phyloP scores from a whole-genome alignment of 257 asterid genomes.

The Scutellaria barbata region DNA sequence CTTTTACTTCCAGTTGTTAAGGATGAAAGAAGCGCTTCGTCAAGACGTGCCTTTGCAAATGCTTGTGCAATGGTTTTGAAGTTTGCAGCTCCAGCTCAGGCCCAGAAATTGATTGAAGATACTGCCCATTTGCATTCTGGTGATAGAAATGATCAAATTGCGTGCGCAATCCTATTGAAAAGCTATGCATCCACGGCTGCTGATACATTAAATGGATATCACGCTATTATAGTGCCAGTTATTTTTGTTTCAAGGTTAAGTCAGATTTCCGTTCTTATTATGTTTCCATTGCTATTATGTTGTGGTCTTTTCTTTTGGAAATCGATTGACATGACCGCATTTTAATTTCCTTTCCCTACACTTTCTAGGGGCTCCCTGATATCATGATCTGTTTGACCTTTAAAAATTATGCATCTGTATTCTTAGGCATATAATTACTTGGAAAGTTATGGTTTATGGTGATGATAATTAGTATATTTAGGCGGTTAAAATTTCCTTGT shows the following conservation, averaged over 20 bases:
- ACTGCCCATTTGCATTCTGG: conserved; percentile 85
- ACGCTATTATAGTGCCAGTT: conserved; percentile 77
- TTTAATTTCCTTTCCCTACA: conserved; percentile 6
- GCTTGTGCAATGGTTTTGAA: conserved; percentile 92
- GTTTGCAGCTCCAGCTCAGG: conserved; percentile 76
- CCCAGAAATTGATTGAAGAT: conserved; percentile 89
- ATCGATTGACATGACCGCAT: conserved; percentile 21
- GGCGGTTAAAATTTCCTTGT: neutral
- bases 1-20: conserved; percentile 84
- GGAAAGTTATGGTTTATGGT: conserved; percentile 16
- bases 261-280: conserved; percentile 31
- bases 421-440: conserved; percentile 2
- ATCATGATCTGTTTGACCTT: conserved; percentile 26
- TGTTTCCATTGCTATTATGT: conserved; percentile 23
- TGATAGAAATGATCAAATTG: conserved; percentile 79
- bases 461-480: neutral
- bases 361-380: conserved; percentile 5
- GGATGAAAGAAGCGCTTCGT: conserved; percentile 85
- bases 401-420: conserved; percentile 25
- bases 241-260: conserved; percentile 86
- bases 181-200: conserved; percentile 88
- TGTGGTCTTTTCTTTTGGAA: neutral
- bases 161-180: conserved; percentile 88
- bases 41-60: conserved; percentile 91
- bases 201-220: conserved; percentile 82